Conservation (phyloP, 2,329 filamentous ascomycete species). For the Colletotrichum caudatum region DNA sequence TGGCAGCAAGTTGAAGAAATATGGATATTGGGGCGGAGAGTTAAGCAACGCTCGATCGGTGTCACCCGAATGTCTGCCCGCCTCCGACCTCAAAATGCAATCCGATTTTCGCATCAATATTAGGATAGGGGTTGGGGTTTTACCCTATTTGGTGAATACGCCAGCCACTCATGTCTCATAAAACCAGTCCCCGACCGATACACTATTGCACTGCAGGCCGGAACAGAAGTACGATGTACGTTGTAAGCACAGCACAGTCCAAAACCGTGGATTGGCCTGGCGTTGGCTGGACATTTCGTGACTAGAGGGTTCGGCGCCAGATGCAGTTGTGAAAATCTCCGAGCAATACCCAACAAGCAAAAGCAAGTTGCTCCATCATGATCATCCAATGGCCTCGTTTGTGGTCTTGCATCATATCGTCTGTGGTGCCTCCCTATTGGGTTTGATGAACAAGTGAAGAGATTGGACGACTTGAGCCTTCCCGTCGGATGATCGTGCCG, state of each 20-base stretch:
- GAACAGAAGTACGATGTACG: background rate
- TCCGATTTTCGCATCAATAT: background rate
- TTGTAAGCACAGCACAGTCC: background rate
- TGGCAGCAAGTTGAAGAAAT: background rate
- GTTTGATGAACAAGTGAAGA: slow-evolving; percentile 13
- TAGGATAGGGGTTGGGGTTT: too few species aligned
- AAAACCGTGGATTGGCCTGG: background rate
- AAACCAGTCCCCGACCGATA: background rate
- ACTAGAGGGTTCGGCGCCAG: background rate
- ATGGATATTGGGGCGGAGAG: background rate
- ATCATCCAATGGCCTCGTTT: background rate
- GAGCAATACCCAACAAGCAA: background rate
- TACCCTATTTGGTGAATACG: background rate
- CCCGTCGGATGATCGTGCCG: slow-evolving; percentile 23
- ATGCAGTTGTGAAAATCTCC: background rate
- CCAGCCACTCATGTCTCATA: background rate
- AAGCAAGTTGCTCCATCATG: background rate
- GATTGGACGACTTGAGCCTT: slow-evolving; percentile 29
- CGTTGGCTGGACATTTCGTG: background rate
- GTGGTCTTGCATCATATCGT: background rate
- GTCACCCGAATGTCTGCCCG: background rate
- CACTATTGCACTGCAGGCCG: background rate
- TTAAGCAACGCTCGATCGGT: background rate
- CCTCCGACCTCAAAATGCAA: background rate
- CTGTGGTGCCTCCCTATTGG: slow-evolving; percentile 17